Conservation (phyloP, 176 grass and related monocot species). For the Musa beccarii region DNA sequence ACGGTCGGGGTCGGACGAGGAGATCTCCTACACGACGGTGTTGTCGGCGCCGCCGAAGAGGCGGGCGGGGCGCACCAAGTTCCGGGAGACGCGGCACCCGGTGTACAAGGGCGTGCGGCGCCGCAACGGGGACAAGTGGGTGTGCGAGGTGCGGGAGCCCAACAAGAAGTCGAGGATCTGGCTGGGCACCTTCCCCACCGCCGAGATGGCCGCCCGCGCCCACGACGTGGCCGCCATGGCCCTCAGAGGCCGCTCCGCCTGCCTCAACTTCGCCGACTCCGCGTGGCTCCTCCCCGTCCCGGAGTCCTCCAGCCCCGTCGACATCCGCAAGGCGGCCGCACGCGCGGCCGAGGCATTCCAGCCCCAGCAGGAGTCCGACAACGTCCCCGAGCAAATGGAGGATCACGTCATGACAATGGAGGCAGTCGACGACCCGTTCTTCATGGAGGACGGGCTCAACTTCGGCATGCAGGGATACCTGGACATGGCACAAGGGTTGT, state of each 20-base stretch:
- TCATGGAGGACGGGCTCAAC: neutral
- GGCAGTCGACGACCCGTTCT: neutral
- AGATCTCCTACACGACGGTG: slow-evolving; percentile 11
- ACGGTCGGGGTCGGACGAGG: slow-evolving; percentile 4
- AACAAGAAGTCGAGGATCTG: slow-evolving; percentile 20
- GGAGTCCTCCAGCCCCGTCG: neutral
- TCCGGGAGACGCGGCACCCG: slow-evolving; percentile 77
- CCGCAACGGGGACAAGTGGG: slow-evolving; percentile 23
- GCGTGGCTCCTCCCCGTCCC: slow-evolving; percentile 4
- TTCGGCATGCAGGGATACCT: slow-evolving; percentile 16
- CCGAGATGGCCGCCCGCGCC: slow-evolving; percentile 20
- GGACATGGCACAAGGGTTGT: slow-evolving; percentile 15
- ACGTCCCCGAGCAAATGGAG: neutral
- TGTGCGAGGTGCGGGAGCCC: slow-evolving; percentile 21
- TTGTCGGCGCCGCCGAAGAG: slow-evolving; percentile 10
- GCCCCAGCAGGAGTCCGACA: neutral
- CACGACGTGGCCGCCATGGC: slow-evolving; percentile 25
- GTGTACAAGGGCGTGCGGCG: slow-evolving; percentile 69
- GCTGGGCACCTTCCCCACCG: slow-evolving; percentile 15
- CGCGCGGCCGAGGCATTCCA: slow-evolving; percentile 10
- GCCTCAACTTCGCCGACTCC: slow-evolving; percentile 23
- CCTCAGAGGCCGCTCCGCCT: slow-evolving; percentile 15
- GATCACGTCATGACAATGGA: neutral
- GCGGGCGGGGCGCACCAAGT: slow-evolving; percentile 58
- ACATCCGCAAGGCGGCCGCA: slow-evolving; percentile 9